Conservation (phyloP, 805 yeast genomes). For the Kodamaea leandrae region DNA sequence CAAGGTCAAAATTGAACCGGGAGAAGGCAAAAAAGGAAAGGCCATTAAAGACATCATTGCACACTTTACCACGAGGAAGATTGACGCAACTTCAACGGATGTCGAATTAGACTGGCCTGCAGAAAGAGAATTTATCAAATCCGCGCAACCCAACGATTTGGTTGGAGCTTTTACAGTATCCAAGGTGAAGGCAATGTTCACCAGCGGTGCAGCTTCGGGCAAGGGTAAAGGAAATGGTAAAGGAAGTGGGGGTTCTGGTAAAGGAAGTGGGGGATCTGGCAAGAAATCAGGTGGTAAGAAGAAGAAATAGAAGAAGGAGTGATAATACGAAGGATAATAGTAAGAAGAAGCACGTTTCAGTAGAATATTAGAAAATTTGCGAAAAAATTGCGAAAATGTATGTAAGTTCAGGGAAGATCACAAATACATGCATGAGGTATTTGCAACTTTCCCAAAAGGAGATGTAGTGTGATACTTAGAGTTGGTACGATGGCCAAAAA, state of each 20-base stretch:
- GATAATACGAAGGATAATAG: neutral
- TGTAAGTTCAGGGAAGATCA: too few species aligned
- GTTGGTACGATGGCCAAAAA: too few species aligned
- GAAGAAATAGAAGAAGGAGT: conserved; percentile 1
- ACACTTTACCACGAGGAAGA: conserved; percentile 49
- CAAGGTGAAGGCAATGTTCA: conserved; percentile 62
- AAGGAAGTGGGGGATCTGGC: conserved; percentile 19
- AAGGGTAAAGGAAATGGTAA: conserved; percentile 3
- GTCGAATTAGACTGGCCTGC: conserved; percentile 66
- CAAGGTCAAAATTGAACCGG: conserved; percentile 81
- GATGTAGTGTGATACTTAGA: too few species aligned
- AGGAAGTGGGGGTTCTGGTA: conserved; percentile 14
- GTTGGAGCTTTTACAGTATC: conserved; percentile 67
- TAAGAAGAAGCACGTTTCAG: neutral
- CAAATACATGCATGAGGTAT: too few species aligned
- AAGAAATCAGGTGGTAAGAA: conserved; percentile 9
- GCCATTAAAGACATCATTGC: conserved; percentile 67
- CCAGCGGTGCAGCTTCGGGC: conserved; percentile 39
- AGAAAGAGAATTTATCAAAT: conserved; percentile 56
- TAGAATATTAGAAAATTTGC: neutral
- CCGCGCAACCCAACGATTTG: conserved; percentile 62
- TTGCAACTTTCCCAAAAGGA: too few species aligned
- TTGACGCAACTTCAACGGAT: conserved; percentile 45
- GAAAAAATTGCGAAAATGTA: neutral
- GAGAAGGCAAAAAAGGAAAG: conserved; percentile 82